These are phyloP conservation scores for Mortierella sp. DNA, from an alignment of 371 early-diverging fungal species.

Conservation along the genomic window DNA sequence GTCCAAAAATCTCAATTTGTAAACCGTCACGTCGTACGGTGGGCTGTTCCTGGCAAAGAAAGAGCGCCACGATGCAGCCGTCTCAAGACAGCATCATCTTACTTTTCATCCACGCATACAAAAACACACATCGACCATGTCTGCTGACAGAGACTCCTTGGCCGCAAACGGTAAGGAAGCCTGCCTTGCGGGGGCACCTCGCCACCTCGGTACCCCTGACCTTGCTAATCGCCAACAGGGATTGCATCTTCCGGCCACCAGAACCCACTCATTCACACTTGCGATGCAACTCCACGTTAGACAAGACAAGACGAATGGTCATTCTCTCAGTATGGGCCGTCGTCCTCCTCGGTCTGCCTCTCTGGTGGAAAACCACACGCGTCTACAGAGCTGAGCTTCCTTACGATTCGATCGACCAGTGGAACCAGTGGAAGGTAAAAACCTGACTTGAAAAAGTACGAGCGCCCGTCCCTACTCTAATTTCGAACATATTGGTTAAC, in stretches of 20 bases:
- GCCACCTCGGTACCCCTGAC: neutral
- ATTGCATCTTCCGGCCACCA: neutral
- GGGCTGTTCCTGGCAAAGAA: no score
- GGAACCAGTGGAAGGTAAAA: constrained; percentile 68
- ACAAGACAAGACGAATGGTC: constrained; percentile 60
- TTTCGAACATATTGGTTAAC: constrained; percentile 8
- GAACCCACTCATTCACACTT: neutral
- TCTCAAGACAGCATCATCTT: neutral
- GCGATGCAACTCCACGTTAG: constrained; percentile 2
- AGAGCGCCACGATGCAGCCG: neutral
- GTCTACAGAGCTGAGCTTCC: constrained; percentile 92
- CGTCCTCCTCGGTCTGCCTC: constrained; percentile 82
- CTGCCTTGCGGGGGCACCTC: neutral
- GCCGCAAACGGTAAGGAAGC: neutral
- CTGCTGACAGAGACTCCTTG: neutral
- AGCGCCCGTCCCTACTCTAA: neutral
- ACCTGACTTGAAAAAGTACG: neutral
- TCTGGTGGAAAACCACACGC: constrained; percentile 94
- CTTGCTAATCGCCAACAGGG: neutral
- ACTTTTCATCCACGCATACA: neutral
- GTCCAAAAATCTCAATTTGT: no score
- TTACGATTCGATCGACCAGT: constrained; percentile 72
- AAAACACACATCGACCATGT: neutral
- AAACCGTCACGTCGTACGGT: no score
- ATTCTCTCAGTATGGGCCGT: constrained; percentile 73